phyloP scores from a whole-genome alignment of 1,284 basidiomycete species.

The Trametes versicolor region DNA sequence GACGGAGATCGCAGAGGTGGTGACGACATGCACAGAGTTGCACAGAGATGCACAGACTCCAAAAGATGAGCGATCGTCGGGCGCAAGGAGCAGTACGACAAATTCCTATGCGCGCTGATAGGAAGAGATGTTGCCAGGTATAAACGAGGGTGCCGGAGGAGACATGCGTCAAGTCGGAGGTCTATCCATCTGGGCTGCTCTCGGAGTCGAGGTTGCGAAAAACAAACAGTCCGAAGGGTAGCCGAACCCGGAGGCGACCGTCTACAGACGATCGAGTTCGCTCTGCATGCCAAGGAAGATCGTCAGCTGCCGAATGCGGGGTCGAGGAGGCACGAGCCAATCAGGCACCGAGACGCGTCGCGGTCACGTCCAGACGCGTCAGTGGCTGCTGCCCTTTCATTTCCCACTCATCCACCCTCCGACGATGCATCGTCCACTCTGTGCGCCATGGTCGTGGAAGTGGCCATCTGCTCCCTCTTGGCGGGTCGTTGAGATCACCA shows the following conservation, averaged over 20 bases:
- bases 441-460: not conserved
- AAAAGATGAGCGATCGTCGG: not conserved
- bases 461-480: not conserved
- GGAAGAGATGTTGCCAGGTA: not conserved
- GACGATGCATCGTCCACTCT: not conserved
- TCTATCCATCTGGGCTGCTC: not conserved
- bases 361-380: conserved; percentile 26
- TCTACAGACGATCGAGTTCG: not conserved
- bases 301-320: conserved; percentile 4
- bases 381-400: conserved; percentile 11
- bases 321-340: conserved; percentile 8
- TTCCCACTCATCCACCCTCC: not conserved
- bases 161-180: not conserved
- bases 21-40: conserved; percentile 8
- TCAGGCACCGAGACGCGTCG: conserved; percentile 20
- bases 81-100: no score
- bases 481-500: not conserved
- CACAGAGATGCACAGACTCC: not conserved
- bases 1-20: conserved; percentile 4
- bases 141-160: not conserved
- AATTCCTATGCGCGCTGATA: conserved; percentile 5
- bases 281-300: not conserved
- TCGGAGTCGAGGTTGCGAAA: not conserved
- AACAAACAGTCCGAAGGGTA: not conserved
- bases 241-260: not conserved